phyloP scores from a whole-genome alignment of 805 yeast species.

The Candida sithepensis region DNA sequence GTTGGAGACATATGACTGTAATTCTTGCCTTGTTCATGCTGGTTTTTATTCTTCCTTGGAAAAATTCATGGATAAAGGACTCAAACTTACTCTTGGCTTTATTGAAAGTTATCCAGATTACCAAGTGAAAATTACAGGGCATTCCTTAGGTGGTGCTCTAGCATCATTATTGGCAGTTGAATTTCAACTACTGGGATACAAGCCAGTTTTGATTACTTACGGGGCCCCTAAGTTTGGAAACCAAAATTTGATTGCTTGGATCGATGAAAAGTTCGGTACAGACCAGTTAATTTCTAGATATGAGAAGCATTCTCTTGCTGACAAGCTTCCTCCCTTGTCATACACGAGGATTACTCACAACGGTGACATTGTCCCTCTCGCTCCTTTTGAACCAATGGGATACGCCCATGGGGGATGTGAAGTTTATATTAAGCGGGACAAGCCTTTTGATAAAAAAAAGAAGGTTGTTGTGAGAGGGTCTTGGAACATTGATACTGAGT shows the following conservation, averaged over 20 bases:
- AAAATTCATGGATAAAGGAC: slow-evolving; percentile 37
- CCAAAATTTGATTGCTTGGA: slow-evolving; percentile 43
- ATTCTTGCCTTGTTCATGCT: slow-evolving; percentile 54
- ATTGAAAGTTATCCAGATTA: slow-evolving; percentile 42
- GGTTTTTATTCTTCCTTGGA: slow-evolving; percentile 55
- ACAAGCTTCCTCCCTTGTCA: slow-evolving; percentile 26
- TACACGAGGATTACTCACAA: slow-evolving; percentile 54
- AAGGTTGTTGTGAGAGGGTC: slow-evolving; percentile 17
- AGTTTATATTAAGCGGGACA: slow-evolving; percentile 38
- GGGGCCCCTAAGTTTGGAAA: slow-evolving; percentile 70
- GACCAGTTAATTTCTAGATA: slow-evolving; percentile 3
- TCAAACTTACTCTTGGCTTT: slow-evolving; percentile 33
- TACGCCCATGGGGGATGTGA: slow-evolving; percentile 49
- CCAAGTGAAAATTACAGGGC: slow-evolving; percentile 58
- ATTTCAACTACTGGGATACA: slow-evolving; percentile 46
- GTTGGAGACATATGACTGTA: slow-evolving; percentile 35
- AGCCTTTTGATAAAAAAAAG: slow-evolving; percentile 32
- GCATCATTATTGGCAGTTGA: slow-evolving; percentile 64
- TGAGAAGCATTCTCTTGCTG: not conserved
- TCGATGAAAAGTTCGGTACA: slow-evolving; percentile 47
- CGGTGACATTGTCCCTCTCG: slow-evolving; percentile 54
- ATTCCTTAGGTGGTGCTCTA: slow-evolving; percentile 52
- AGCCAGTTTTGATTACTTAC: slow-evolving; percentile 53
- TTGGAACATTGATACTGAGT: slow-evolving; percentile 4
- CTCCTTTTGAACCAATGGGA: slow-evolving; percentile 49